Base-by-base conservation (phyloP, 495 filamentous ascomycete genomes). In the Penicillium riverlandense region DNA sequence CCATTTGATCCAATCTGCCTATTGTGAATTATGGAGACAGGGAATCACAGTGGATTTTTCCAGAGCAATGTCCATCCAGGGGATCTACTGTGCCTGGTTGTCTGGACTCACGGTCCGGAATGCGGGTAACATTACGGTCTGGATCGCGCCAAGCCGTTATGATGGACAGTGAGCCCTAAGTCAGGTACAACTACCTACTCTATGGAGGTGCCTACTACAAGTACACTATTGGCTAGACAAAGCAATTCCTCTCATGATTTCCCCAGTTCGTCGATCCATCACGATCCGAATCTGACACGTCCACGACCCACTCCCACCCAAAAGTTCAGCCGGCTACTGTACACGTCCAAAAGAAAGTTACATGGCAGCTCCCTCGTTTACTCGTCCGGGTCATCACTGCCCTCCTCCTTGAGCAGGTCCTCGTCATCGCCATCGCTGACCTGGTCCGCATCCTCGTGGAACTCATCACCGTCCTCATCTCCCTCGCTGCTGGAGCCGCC, bases 401-500 rank as follows among this genome's bases (percentile, higher is more conserved):
- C 70, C 28, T 71, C 67, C 8, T 64, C 46, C 28, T 53, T 50
- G 11, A 70, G 52, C n/a, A 70, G 52, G 51, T 72, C 74, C 39
- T 75, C 72, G 14, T 74, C 77, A 6, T 71, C 72, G 11, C 22
- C 22, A 22, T 67, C 77, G 0, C 66, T 72, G 10, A 69, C 74
- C 0, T 55, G 48, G 1, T 53, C 58, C 0, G 66, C 71, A 32
- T 64, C 66, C 22, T 66, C 72, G 2, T 66, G 65, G 34, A 67
- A 67, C 11, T 75, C 71, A 12, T 75, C 77, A 8, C 66, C 70
- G 10, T 67, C 75, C 1, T 66, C 67, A 7, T 76, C 75, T 1
- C 76, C 72, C n/a, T 72, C 75, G 44, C 67, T 70, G 41, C 69
- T 77, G 3, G 65, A 70, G 28, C 80, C 86, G 28, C 80, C 86